Base-by-base conservation (phyloP, 164 flowering plant genomes). In the Umbilicus rupestris region DNA sequence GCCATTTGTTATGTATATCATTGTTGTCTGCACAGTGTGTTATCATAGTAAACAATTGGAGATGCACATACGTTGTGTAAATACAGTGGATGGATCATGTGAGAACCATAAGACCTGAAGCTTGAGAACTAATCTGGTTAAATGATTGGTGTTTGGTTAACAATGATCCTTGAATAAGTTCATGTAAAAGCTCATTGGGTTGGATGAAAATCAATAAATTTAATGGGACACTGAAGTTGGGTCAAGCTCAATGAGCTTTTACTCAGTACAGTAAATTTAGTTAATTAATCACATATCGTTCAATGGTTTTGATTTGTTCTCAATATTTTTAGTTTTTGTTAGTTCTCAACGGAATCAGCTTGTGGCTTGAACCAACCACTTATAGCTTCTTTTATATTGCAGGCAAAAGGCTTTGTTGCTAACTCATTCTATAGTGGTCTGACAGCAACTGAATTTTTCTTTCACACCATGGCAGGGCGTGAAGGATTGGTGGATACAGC, bases 401-500 rank as follows among this genome's bases (percentile, higher is more conserved):
- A 95, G 99, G 99, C 97, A 63, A 95, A 90, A 84, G 97, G 99
- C 5, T 95, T 95, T 76, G 99, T 95, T 69, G 92, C 90, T 49
- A 90, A 90, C 74, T 95, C 99, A 63, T 95, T 95, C 71, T 95
- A 88, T 68, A 79, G 81, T 78, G 99, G 99, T 64, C 77, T 95
- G 71, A 78, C 89, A 17, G 91, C 99, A 14, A 87, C 97, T 19
- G 99, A 95, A 74, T 95, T 92, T 71, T 95, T 95, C 79, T 95
- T 95, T 72, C 99, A 95, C 72, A 95, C 99, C 24, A 95, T 95
- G 99, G 99, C 90, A 66, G 99, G 99, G 19, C 84, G 99, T 79
- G 99, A 95, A 81, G 99, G 99, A 16, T 97, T 95, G 65, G 97
- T 92, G 12, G 99, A 95, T 79, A 95, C 99, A 11, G 97, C 99